Evolutionary conservation across 1,139 yeast genomes (phyloP).

Genomic region (Groenewaldozyma auringiensis): DNA sequence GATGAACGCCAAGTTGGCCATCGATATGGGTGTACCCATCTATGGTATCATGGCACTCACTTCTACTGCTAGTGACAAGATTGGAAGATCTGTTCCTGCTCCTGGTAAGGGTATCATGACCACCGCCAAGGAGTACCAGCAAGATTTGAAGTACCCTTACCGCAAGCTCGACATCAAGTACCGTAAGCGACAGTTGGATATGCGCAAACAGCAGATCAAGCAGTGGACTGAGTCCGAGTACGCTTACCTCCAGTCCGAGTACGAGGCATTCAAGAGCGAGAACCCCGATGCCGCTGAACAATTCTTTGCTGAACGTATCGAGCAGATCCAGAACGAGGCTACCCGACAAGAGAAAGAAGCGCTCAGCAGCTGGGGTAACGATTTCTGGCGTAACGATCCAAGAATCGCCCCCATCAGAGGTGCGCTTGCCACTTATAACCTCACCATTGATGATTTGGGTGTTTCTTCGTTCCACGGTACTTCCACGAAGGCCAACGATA

Average conservation of each 20-base stretch:
- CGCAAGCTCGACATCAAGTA: constrained; percentile 83
- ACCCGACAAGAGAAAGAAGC: constrained; percentile 81
- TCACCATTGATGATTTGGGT: constrained; percentile 88
- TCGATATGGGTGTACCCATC: constrained; percentile 98
- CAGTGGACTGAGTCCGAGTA: constrained; percentile 81
- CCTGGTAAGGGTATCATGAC: constrained; percentile 99
- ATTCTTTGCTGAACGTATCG: constrained; percentile 75
- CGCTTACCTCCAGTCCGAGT: constrained; percentile 62
- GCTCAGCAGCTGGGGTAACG: constrained; percentile 91
- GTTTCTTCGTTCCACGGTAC: constrained; percentile 99
- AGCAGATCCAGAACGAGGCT: constrained; percentile 82
- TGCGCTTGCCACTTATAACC: constrained; percentile 86
- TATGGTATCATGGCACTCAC: constrained; percentile 91
- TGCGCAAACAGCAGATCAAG: constrained; percentile 71
- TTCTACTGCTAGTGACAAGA: constrained; percentile 96
- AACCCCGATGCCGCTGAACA: constrained; percentile 31
- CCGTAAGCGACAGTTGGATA: constrained; percentile 84
- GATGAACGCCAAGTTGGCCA: constrained; percentile 90
- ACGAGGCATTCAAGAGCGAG: constrained; percentile 44
- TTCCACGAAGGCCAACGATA: constrained; percentile 95
- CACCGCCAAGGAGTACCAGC: constrained; percentile 91
- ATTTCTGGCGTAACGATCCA: constrained; percentile 83
- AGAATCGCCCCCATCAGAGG: constrained; percentile 97
- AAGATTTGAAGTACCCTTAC: constrained; percentile 71
- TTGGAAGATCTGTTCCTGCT: constrained; percentile 98